Evolutionary conservation across 2,329 filamentous ascomycete species (phyloP).

Genomic region (Diaporthe velutina): DNA sequence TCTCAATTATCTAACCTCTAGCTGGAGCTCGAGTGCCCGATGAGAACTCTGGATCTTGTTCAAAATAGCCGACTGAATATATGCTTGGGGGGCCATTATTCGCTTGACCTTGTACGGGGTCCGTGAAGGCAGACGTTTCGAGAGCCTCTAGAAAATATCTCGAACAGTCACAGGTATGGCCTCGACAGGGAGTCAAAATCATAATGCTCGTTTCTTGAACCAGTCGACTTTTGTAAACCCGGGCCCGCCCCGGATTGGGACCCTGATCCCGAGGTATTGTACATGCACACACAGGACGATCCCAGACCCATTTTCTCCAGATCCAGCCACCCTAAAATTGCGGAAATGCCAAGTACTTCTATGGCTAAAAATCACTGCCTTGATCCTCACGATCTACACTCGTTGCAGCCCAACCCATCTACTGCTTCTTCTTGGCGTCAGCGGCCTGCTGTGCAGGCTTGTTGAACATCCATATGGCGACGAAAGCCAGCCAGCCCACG

Average conservation of each 20-base stretch:
- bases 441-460: conserved; percentile 56
- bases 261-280: conserved; percentile 34
- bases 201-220: conserved; percentile 35
- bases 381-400: background rate
- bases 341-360: conserved; percentile 7
- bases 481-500: conserved; percentile 86
- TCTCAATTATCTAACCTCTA: background rate
- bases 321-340: conserved; percentile 27
- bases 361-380: background rate
- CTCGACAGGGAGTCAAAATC: background rate
- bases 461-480: conserved; percentile 87
- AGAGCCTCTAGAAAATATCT: background rate
- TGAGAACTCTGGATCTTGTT: background rate
- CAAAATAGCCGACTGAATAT: no score
- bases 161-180: background rate
- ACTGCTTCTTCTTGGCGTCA: conserved; percentile 63
- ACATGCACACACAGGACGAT: conserved; percentile 35
- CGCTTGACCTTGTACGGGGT: no score
- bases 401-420: conserved; percentile 33
- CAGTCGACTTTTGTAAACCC: conserved; percentile 34
- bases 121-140: background rate
- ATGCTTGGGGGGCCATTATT: background rate
- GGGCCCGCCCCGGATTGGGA: conserved; percentile 15
- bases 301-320: conserved; percentile 23
- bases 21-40: background rate